Evolutionary conservation across 2,329 filamentous ascomycete species (phyloP).

Genomic region (Xylaria sp.): DNA sequence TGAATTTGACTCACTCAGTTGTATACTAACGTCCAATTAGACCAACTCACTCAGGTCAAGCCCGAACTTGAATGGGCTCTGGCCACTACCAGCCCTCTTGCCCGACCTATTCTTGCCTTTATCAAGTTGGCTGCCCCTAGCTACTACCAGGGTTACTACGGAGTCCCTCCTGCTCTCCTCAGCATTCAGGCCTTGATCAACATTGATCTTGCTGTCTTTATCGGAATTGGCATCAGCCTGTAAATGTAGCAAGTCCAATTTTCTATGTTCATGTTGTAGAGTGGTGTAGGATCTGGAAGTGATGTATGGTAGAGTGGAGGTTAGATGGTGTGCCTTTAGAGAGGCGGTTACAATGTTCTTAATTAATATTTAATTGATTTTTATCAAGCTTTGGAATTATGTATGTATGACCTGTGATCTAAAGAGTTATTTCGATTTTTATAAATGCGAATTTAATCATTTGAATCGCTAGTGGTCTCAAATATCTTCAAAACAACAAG

Average conservation of each 20-base stretch:
- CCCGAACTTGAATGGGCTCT: constrained; percentile 39
- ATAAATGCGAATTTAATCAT: too few species aligned
- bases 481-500: too few species aligned
- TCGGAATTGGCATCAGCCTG: constrained; percentile 8
- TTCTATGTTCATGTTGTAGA: background rate
- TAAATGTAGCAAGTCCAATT: background rate
- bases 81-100: constrained; percentile 30
- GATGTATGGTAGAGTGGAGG: background rate
- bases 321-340: background rate
- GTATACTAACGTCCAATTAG: constrained; percentile 21
- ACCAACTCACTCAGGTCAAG: constrained; percentile 34
- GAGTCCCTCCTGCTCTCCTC: constrained; percentile 21
- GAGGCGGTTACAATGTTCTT: background rate
- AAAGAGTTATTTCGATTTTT: too few species aligned
- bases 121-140: constrained; percentile 28
- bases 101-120: constrained; percentile 36
- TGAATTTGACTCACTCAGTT: rapidly evolving
- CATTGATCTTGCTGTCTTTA: constrained; percentile 1
- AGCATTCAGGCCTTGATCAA: constrained; percentile 17
- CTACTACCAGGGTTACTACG: constrained; percentile 28
- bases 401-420: too few species aligned
- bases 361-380: constrained; percentile 19
- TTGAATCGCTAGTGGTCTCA: too few species aligned
- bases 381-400: background rate
- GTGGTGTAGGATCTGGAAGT: background rate